phyloP scores from a whole-genome alignment of 495 filamentous ascomycete species.

The Copromyces sp. region DNA sequence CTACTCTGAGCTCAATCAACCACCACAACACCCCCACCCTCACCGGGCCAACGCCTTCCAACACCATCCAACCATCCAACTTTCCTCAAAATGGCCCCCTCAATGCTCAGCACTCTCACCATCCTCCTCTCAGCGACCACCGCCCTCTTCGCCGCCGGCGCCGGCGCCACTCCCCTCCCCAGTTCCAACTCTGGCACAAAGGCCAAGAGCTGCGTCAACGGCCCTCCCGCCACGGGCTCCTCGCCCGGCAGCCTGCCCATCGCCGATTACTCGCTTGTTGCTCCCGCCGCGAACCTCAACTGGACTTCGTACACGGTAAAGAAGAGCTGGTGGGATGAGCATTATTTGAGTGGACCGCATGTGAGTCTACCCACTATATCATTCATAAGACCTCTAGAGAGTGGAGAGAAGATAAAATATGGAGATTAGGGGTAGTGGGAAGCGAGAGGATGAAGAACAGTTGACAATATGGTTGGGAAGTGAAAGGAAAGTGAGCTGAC shows the following conservation, averaged over 20 bases:
- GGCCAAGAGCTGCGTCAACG: constrained; percentile 10
- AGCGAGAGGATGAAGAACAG: no score
- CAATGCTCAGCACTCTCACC: neutral
- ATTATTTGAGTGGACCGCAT: constrained; percentile 20
- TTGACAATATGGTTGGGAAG: neutral
- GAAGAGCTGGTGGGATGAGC: constrained; percentile 11
- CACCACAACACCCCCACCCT: neutral
- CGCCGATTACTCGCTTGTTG: constrained; percentile 14
- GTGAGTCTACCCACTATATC: constrained; percentile 1
- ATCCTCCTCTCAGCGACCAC: neutral
- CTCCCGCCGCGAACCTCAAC: neutral
- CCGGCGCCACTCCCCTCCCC: neutral
- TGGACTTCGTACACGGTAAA: constrained; percentile 12
- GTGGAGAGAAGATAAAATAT: no score
- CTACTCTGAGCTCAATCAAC: neutral
- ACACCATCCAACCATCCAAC: neutral
- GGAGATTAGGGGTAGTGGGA: no score
- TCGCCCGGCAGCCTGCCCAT: constrained; percentile 7
- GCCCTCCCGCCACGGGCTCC: constrained; percentile 10
- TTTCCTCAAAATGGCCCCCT: neutral
- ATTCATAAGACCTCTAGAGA: no score
- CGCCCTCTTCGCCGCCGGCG: neutral
- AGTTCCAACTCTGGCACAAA: neutral
- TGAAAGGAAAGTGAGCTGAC: neutral
- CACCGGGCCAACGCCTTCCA: neutral